Percentiles rank a stretch among this genome's conserved stretches.
These are phyloP conservation scores for Parathielavia appendiculata DNA, from an alignment of 495 filamentous ascomycete genomes.

Conservation along the genomic window DNA sequence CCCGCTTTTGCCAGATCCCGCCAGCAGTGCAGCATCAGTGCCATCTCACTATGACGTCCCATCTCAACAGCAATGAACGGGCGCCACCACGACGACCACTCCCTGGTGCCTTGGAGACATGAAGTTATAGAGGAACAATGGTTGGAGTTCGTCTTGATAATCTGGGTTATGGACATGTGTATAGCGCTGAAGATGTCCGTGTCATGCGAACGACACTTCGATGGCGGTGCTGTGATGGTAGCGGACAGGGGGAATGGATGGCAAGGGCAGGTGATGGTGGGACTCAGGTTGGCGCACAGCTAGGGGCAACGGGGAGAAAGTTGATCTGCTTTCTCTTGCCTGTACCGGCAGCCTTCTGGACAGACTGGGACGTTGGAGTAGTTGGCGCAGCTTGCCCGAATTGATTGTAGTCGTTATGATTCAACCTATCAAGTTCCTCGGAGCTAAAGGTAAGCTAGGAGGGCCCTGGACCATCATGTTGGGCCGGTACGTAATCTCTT, in stretches of 20 bases:
- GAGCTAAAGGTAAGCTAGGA: conserved; percentile 20
- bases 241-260: conserved; percentile 5
- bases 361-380: conserved; percentile 9
- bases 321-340: neutral
- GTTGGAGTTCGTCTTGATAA: neutral
- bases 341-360: conserved; percentile 5
- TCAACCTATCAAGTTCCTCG: conserved; percentile 31
- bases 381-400: conserved; percentile 10
- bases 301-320: neutral
- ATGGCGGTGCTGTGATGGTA: neutral
- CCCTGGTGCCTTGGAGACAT: neutral
- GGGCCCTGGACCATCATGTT: conserved; percentile 22
- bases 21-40: neutral
- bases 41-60: too few species aligned
- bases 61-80: conserved; percentile 5
- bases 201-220: neutral
- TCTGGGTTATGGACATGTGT: neutral
- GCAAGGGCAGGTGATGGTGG: conserved; percentile 9
- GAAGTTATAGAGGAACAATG: neutral
- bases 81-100: neutral
- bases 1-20: conserved; percentile 6
- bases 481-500: conserved; percentile 36
- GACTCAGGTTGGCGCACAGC: neutral
- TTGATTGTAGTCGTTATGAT: conserved; percentile 14
- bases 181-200: neutral